Evolutionary conservation across 768 basidiomycete genomes (phyloP).

Genomic region (Tricholoma furcatifolium): DNA sequence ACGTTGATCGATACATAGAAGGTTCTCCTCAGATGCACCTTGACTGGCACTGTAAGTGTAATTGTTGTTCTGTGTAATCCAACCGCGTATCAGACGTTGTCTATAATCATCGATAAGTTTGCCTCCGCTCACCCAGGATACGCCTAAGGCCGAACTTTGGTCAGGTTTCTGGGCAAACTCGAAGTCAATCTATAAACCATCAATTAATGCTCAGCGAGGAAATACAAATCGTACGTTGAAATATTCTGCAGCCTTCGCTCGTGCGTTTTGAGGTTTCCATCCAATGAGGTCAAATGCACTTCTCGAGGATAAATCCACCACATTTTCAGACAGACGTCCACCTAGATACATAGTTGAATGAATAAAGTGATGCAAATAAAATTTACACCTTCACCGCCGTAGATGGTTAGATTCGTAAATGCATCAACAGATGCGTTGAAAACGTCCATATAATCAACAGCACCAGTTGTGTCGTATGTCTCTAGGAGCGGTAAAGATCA

Average conservation of each 20-base stretch:
- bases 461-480: conserved; percentile 53
- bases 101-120: background rate
- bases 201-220: background rate
- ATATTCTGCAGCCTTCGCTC: conserved; percentile 57
- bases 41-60: conserved; percentile 50
- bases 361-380: background rate
- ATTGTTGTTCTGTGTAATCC: conserved; percentile 57
- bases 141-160: conserved; percentile 62
- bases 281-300: conserved; percentile 55
- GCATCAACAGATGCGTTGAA: conserved; percentile 39
- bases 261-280: conserved; percentile 39
- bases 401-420: conserved; percentile 38
- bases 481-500: conserved; percentile 29
- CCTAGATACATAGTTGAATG: conserved; percentile 28
- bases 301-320: conserved; percentile 54
- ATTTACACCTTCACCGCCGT: conserved; percentile 37
- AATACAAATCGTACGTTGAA: conserved; percentile 33
- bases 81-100: background rate
- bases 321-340: conserved; percentile 37
- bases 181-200: conserved; percentile 34
- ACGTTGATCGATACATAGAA: conserved; percentile 56
- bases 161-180: conserved; percentile 63
- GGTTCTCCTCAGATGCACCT: conserved; percentile 57
- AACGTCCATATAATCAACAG: conserved; percentile 44
- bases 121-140: conserved; percentile 49